Percentiles rank a stretch among this genome's conserved stretches.
Evolutionary conservation across 1,284 basidiomycete genomes (phyloP).

Genomic region (Boletus albobrunnescens): DNA sequence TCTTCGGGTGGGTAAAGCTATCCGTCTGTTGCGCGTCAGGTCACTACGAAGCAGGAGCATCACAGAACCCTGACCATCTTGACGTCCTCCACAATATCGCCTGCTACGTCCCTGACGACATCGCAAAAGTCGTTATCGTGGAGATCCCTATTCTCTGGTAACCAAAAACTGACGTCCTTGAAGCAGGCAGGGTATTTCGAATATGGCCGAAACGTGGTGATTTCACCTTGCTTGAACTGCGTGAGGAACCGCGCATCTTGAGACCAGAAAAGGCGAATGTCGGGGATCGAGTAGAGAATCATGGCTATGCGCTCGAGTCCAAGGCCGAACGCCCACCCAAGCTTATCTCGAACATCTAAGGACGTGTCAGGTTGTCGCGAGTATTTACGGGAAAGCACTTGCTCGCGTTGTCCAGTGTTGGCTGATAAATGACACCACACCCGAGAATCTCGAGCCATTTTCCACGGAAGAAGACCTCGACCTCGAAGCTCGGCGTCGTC

Average conservation of each 20-base stretch:
- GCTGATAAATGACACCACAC: slow-evolving; percentile 88
- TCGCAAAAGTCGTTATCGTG: slow-evolving; percentile 99
- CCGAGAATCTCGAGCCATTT: slow-evolving; percentile 98
- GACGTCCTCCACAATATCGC: slow-evolving; percentile 90
- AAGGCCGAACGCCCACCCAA: slow-evolving; percentile 98
- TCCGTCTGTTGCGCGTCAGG: slow-evolving; percentile 65
- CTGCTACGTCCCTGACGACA: slow-evolving; percentile 86
- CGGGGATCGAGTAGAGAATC: slow-evolving; percentile 95
- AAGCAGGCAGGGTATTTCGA: slow-evolving; percentile 87
- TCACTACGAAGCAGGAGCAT: neutral
- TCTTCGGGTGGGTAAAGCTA: slow-evolving; percentile 89
- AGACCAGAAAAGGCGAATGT: slow-evolving; percentile 99
- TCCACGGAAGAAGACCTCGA: slow-evolving; percentile 94
- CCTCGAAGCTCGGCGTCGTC: slow-evolving; percentile 95
- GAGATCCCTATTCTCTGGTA: slow-evolving; percentile 50
- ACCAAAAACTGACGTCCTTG: slow-evolving; percentile 93
- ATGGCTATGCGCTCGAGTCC: slow-evolving; percentile 98
- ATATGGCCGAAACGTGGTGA: slow-evolving; percentile 81
- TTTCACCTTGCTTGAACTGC: slow-evolving; percentile 79
- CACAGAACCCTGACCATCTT: slow-evolving; percentile 55
- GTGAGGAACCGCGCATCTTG: slow-evolving; percentile 81
- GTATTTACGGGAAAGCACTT: slow-evolving; percentile 31
- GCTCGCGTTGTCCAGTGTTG: slow-evolving; percentile 86
- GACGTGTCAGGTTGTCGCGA: slow-evolving; percentile 10
- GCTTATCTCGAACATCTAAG: slow-evolving; percentile 74